These are phyloP conservation scores for Umbelopsis sp. DNA, from an alignment of 192 early-diverging fungal species.

Conservation along the genomic window DNA sequence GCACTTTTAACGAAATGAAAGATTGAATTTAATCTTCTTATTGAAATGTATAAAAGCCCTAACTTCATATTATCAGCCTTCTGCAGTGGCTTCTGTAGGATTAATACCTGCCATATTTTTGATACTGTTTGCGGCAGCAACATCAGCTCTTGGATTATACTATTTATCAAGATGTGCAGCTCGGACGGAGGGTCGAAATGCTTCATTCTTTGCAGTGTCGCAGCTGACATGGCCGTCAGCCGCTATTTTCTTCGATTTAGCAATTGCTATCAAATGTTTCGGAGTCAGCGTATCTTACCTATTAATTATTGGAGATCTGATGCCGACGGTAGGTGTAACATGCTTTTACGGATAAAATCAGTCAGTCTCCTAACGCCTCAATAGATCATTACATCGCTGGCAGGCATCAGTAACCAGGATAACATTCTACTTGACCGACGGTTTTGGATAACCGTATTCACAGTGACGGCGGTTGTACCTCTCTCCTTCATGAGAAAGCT, in stretches of 20 bases:
- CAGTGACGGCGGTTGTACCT: conserved; percentile 65
- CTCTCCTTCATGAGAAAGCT: conserved; percentile 75
- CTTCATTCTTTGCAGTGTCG: conserved; percentile 85
- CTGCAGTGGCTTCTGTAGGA: conserved; percentile 78
- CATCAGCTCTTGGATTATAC: conserved; percentile 80
- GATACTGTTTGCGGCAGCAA: conserved; percentile 67
- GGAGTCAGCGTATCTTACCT: conserved; percentile 90
- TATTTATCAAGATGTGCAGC: conserved; percentile 76
- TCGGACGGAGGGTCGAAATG: conserved; percentile 63
- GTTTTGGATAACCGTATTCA: conserved; percentile 82
- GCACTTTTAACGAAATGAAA: too few relatives aligned
- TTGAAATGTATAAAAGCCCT: neutral
- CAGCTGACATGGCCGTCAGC: conserved; percentile 87
- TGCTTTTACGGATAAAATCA: conserved; percentile 23
- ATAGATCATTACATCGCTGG: conserved; percentile 3
- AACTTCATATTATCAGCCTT: conserved; percentile 49
- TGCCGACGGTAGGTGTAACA: conserved; percentile 62
- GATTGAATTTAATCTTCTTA: neutral
- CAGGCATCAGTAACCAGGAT: conserved; percentile 2
- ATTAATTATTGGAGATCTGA: conserved; percentile 87
- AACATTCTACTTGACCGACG: conserved; percentile 52
- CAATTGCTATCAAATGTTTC: conserved; percentile 96
- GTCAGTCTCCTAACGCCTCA: neutral
- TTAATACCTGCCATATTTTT: conserved; percentile 74
- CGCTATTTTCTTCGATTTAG: conserved; percentile 85